Percentiles rank a stretch among this genome's conserved stretches.
phyloP scores from a whole-genome alignment of 2,329 filamentous ascomycete species.

The Metarhizium humberi region DNA sequence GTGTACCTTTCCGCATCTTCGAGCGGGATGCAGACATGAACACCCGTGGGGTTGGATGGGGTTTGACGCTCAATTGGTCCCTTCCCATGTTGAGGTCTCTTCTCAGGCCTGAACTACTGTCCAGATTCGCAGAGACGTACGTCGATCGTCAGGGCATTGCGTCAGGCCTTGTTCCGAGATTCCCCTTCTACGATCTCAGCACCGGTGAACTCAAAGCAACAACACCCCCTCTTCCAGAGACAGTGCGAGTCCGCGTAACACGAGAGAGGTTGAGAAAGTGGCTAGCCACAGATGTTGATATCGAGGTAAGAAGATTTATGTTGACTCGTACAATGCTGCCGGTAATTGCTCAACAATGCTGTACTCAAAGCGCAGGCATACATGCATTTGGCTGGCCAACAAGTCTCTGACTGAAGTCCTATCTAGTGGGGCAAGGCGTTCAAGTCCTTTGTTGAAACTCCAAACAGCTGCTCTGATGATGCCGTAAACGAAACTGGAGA shows the following conservation, averaged over 20 bases:
- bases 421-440: slow-evolving; percentile 31
- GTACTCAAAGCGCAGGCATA: too few species aligned
- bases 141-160: slow-evolving; percentile 42
- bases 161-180: slow-evolving; percentile 36
- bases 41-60: slow-evolving; percentile 48
- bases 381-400: too few species aligned
- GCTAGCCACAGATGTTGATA: slow-evolving; percentile 33
- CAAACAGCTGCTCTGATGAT: slow-evolving; percentile 14
- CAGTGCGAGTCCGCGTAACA: slow-evolving; percentile 36
- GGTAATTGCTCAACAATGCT: too few species aligned
- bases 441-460: neutral
- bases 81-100: slow-evolving; percentile 41
- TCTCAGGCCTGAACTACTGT: slow-evolving; percentile 36
- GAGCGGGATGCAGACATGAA: slow-evolving; percentile 40
- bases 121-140: slow-evolving; percentile 38
- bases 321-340: too few species aligned
- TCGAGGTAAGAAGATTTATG: slow-evolving; percentile 27
- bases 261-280: slow-evolving; percentile 35
- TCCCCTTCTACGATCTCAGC: slow-evolving; percentile 47
- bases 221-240: slow-evolving; percentile 33
- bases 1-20: slow-evolving; percentile 37
- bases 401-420: neutral
- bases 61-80: slow-evolving; percentile 55
- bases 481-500: slow-evolving; percentile 16
- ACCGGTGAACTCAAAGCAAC: slow-evolving; percentile 31